phyloP scores from a whole-genome alignment of 495 filamentous ascomycete species.

The Penicillium roqueforti region DNA sequence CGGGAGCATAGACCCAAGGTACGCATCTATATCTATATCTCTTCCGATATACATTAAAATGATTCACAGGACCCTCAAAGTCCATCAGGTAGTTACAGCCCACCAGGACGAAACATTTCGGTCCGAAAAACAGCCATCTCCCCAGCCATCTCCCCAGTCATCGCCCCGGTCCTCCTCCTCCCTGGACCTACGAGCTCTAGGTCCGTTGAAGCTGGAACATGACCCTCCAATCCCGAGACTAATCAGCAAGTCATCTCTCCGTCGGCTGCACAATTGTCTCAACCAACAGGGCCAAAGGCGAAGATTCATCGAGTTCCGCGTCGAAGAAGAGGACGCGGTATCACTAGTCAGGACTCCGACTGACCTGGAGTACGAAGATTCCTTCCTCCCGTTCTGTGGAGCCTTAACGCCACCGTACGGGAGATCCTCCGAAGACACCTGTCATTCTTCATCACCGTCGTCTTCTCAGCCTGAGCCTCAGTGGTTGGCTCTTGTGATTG shows the following conservation, averaged over 20 bases:
- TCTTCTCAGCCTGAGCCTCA: background rate
- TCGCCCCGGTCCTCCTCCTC: slow-evolving; percentile 16
- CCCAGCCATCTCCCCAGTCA: slow-evolving; percentile 1
- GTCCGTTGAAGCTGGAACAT: background rate
- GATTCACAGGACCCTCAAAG: background rate
- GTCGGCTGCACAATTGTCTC: background rate
- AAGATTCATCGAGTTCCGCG: background rate
- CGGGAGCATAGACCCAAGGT: slow-evolving; percentile 1
- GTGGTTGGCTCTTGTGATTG: background rate
- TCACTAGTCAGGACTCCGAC: background rate
- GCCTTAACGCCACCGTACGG: background rate
- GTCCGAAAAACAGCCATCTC: background rate
- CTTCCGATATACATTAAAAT: background rate
- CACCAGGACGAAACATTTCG: background rate
- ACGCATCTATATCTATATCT: background rate
- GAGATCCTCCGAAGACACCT: background rate
- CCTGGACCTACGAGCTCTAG: background rate
- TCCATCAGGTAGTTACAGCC: background rate
- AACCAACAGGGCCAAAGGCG: background rate
- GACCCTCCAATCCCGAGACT: background rate
- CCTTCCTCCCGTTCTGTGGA: background rate
- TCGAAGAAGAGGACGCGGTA: background rate
- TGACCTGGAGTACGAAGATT: background rate
- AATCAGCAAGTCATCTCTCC: background rate
- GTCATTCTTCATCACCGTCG: background rate